Evolutionary conservation across 2,329 filamentous ascomycete genomes (phyloP).

Genomic region (Phialophora macrospora): DNA sequence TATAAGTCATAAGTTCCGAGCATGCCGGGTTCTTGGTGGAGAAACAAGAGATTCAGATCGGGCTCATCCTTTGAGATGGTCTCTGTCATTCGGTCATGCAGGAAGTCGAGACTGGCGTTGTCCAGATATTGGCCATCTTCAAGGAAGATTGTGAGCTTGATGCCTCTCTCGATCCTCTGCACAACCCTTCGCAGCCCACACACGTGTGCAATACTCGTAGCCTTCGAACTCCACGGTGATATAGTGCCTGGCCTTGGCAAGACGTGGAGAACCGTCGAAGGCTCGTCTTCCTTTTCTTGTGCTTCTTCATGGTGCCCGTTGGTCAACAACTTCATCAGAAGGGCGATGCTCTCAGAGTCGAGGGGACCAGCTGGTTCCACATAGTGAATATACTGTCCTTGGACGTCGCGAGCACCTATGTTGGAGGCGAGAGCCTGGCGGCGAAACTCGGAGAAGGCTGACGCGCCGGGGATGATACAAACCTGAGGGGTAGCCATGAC

Average conservation of each 20-base stretch:
- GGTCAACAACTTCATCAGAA: constrained; percentile 64
- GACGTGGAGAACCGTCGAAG: constrained; percentile 68
- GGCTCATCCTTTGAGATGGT: constrained; percentile 70
- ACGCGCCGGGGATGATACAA: constrained; percentile 34
- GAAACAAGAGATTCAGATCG: constrained; percentile 77
- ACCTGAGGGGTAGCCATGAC: constrained; percentile 29
- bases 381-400: constrained; percentile 64
- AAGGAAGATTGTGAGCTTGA: constrained; percentile 70
- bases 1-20: constrained; percentile 79
- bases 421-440: constrained; percentile 50
- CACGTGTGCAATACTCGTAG: constrained; percentile 89
- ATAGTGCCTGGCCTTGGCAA: constrained; percentile 79
- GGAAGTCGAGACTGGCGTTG: constrained; percentile 65
- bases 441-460: constrained; percentile 53
- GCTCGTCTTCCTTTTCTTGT: constrained; percentile 52
- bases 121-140: constrained; percentile 62
- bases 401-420: constrained; percentile 51
- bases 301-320: constrained; percentile 61
- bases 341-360: constrained; percentile 53
- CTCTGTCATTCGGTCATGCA: constrained; percentile 97
- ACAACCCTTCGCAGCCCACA: constrained; percentile 77
- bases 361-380: constrained; percentile 62
- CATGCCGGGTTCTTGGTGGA: constrained; percentile 66
- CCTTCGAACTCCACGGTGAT: constrained; percentile 97
- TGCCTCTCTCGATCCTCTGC: constrained; percentile 83